Percentiles rank a stretch among this genome's conserved stretches.
Evolutionary conservation across 2,329 filamentous ascomycete species (phyloP).

Genomic region (Pyrenophora tritici-repentis): DNA sequence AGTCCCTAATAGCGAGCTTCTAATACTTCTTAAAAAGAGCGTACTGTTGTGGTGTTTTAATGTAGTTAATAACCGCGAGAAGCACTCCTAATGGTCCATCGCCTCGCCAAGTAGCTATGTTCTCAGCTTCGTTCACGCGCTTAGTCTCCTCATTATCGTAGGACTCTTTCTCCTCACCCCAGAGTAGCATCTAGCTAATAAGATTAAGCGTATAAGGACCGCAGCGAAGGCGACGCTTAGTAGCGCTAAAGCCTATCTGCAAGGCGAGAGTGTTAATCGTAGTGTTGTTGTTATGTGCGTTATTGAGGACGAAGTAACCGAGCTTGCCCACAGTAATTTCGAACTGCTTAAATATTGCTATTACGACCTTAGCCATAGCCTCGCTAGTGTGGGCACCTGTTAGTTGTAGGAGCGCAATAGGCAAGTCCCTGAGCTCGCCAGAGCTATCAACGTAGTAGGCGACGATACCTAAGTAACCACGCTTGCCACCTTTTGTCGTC

Average conservation of each 20-base stretch:
- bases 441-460: no score
- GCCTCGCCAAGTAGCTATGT: not conserved
- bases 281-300: not conserved
- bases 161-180: not conserved
- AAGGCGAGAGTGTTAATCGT: not conserved
- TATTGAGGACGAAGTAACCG: not conserved
- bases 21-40: constrained; percentile 6
- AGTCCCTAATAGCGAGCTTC: no score
- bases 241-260: constrained; percentile 4
- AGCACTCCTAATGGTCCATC: constrained; percentile 8
- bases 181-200: constrained; percentile 1
- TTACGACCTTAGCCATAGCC: not conserved
- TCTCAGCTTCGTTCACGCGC: not conserved
- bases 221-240: constrained; percentile 2
- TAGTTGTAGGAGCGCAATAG: not conserved
- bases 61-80: constrained; percentile 6
- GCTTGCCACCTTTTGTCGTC: no score
- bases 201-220: constrained; percentile 7
- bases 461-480: no score
- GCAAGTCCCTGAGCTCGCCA: not conserved
- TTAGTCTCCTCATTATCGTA: not conserved
- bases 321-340: not conserved
- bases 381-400: not conserved
- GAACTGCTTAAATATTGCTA: not conserved
- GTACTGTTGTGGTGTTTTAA: constrained; percentile 10